These are phyloP conservation scores for Suillus lakei DNA, from an alignment of 768 basidiomycete species.

Conservation along the genomic window DNA sequence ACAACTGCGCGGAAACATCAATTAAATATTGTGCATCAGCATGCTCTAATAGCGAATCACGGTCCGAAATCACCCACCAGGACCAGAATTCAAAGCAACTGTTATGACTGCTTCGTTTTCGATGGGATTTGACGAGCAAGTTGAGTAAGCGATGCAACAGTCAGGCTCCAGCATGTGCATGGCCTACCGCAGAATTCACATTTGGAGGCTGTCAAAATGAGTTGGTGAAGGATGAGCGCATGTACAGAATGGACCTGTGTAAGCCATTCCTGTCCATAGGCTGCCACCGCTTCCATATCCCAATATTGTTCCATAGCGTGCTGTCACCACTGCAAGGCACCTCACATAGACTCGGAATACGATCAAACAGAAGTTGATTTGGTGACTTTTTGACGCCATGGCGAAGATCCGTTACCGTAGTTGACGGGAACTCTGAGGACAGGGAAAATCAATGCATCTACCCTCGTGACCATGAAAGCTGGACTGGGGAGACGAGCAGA, in stretches of 20 bases:
- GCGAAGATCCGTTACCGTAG: constrained; percentile 28
- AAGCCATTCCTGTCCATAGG: constrained; percentile 89
- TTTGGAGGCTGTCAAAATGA: constrained; percentile 69
- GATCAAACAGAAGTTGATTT: constrained; percentile 78
- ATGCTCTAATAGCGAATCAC: neutral
- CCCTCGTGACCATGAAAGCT: constrained; percentile 92
- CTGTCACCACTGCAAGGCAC: constrained; percentile 99
- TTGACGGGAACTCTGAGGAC: constrained; percentile 52
- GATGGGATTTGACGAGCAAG: constrained; percentile 94
- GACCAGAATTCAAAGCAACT: constrained; percentile 72
- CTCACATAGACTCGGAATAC: constrained; percentile 94
- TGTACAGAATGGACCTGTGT: constrained; percentile 63
- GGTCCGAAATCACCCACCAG: constrained; percentile 50
- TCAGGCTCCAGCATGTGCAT: constrained; percentile 83
- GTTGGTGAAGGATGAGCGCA: constrained; percentile 9
- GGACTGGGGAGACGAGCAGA: constrained; percentile 93
- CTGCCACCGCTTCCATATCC: constrained; percentile 94
- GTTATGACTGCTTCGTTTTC: constrained; percentile 98
- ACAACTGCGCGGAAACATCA: constrained; percentile 74
- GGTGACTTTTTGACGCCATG: constrained; percentile 42
- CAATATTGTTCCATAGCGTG: constrained; percentile 91
- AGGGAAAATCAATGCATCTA: constrained; percentile 90
- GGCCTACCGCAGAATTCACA: constrained; percentile 89
- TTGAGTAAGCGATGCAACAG: constrained; percentile 97
- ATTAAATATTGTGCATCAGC: constrained; percentile 46